Evolutionary conservation across 305 asterid genomes (phyloP), one percentile per base, ranked within the genome.

Genomic region (Fraxinus xanthoxyloides): DNA sequence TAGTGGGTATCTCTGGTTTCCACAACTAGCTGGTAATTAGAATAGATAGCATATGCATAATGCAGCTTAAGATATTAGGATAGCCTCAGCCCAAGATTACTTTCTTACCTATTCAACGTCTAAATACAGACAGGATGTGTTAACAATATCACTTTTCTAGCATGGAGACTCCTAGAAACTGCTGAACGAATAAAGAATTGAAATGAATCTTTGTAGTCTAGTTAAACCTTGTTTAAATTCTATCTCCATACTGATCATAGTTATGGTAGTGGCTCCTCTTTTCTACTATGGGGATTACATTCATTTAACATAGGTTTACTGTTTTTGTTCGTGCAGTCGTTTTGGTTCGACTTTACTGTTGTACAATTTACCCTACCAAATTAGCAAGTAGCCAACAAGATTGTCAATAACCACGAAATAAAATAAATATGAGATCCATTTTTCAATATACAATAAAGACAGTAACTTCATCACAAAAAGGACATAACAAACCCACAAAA

Each of bases 401-500:
- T 67, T 26, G 19, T 9, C 19, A 76, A 32, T 32, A 3, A 70
- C 7, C 8, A 43, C 31, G 26, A 34, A 77, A 51, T 40, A 15
- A 6, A 30, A 32, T 56, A 82, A 26, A 63, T n/a, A 63, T 21
- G 48, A 65, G 48, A 83, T 63, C 77, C 73, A 65, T 77, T 80
- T 59, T 21, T 21, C 24, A 51, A 38, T 46, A 13, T 3, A 46
- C 19, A 78, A 59, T 21, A 67, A 26, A 67, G 31, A 43, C 15
- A 79, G 79, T 3, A 81, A 32, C 82, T 77, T 75, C 31, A 79
- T 54, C 84, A 78, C 77, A 84, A 54, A 21, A 82, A 72, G 78
- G 36, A 40, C 83, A 77, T 1, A 54, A 77, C 7, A 48, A 80
- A 77, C 48, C 77, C 82, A 85, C 75, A 26, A 75, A 79, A 78